A percentile compares a stretch with the other conserved stretches of the same genome.
Conservation (phyloP, 2,329 filamentous ascomycete genomes). For the Talaromyces verruculosus region DNA sequence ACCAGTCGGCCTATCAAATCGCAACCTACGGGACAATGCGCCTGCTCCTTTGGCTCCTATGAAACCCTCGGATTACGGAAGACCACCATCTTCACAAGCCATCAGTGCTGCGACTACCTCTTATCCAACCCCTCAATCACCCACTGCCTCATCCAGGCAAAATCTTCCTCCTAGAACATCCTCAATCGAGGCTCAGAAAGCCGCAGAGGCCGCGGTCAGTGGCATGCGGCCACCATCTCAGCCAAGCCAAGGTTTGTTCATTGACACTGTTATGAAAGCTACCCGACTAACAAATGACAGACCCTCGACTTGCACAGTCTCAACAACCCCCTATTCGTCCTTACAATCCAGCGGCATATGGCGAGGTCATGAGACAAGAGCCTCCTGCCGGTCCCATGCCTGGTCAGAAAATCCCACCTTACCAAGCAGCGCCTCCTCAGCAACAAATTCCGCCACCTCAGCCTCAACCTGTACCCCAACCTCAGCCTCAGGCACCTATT, state of each 20-base stretch:
- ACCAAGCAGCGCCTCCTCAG: slow-evolving; percentile 20
- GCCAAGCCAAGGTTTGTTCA: slow-evolving; percentile 40
- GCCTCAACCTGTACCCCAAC: slow-evolving; percentile 27
- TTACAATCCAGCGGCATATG: slow-evolving; percentile 47
- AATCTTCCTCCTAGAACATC: slow-evolving; percentile 50
- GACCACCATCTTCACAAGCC: slow-evolving; percentile 40
- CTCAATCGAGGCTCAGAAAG: slow-evolving; percentile 51
- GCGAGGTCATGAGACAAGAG: slow-evolving; percentile 34
- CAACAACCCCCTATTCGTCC: slow-evolving; percentile 49
- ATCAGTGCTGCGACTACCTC: slow-evolving; percentile 45
- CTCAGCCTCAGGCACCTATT: slow-evolving; percentile 22
- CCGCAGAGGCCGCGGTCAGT: slow-evolving; percentile 50
- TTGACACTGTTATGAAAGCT: slow-evolving; percentile 24
- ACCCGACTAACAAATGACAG: slow-evolving; percentile 29
- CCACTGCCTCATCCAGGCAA: slow-evolving; percentile 42
- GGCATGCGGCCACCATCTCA: slow-evolving; percentile 47
- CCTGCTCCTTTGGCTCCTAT: slow-evolving; percentile 34
- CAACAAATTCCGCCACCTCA: slow-evolving; percentile 25
- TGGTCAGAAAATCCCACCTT: slow-evolving; percentile 26
- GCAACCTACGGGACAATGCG: slow-evolving; percentile 62
- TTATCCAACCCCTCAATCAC: slow-evolving; percentile 50
- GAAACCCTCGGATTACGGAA: slow-evolving; percentile 42
- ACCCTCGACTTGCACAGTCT: slow-evolving; percentile 31
- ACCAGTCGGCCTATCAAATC: slow-evolving; percentile 56
- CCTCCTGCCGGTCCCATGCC: slow-evolving; percentile 29